These are phyloP conservation scores for Nemania sp. DNA, from an alignment of 2,329 filamentous ascomycete genomes.

Conservation along the genomic window DNA sequence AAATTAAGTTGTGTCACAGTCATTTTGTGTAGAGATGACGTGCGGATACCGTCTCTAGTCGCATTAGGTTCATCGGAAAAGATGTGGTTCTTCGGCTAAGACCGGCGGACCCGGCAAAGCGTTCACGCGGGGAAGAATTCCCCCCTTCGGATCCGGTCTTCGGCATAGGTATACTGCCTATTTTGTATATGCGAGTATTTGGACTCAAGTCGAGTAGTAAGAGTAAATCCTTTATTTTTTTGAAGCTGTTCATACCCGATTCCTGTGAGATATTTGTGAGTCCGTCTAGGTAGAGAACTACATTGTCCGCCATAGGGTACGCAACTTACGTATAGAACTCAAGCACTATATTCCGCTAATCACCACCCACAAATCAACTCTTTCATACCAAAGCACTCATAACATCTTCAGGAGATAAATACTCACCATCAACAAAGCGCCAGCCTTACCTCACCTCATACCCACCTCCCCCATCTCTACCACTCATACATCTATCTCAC, in stretches of 20 bases:
- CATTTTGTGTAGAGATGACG: neutral
- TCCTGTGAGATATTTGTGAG: neutral
- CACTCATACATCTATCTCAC: neutral
- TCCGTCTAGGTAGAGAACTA: neutral
- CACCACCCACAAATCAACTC: too few relatives aligned
- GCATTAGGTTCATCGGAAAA: neutral
- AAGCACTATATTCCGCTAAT: too few relatives aligned
- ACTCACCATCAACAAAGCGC: too few relatives aligned
- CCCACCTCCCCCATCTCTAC: neutral
- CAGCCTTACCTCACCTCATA: neutral
- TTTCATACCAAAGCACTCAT: too few relatives aligned
- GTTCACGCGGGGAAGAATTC: slow-evolving; percentile 40
- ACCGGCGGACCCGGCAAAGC: slow-evolving; percentile 36
- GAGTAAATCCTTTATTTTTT: neutral
- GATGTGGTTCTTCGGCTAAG: slow-evolving; percentile 26
- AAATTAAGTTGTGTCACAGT: neutral
- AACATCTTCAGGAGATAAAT: too few relatives aligned
- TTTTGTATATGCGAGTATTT: neutral
- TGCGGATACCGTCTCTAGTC: neutral
- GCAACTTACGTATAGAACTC: too few relatives aligned
- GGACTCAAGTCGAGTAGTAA: neutral
- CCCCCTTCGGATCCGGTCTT: slow-evolving; percentile 44
- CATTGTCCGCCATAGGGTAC: too few relatives aligned
- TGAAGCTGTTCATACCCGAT: neutral
- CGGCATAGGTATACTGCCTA: slow-evolving; percentile 40